Conservation (phyloP, 371 early-diverging fungal genomes). For the Basidiobolus meristosporus region DNA sequence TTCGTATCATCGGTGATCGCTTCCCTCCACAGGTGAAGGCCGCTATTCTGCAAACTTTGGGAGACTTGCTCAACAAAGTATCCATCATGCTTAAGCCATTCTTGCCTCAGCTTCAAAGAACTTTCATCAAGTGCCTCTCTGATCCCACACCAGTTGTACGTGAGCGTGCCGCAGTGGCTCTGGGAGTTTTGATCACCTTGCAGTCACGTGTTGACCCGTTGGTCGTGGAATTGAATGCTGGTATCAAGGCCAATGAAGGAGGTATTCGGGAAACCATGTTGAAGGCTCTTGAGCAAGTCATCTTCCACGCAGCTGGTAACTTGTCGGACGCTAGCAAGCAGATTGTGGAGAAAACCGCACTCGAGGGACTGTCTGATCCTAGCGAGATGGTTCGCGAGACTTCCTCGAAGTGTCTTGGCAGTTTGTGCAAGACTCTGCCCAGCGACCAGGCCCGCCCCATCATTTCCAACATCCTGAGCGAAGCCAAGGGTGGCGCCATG, state of each 20-base stretch:
- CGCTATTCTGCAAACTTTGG: slow-evolving; percentile 69
- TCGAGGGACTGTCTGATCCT: not conserved
- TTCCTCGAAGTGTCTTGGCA: slow-evolving; percentile 24
- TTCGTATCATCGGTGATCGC: slow-evolving; percentile 92
- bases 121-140: slow-evolving; percentile 79
- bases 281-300: slow-evolving; percentile 33
- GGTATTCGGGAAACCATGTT: slow-evolving; percentile 40
- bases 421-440: slow-evolving; percentile 20
- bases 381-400: slow-evolving; percentile 14
- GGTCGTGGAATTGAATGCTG: slow-evolving; percentile 57
- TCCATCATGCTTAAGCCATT: slow-evolving; percentile 82
- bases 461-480: slow-evolving; percentile 14
- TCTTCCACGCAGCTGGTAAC: slow-evolving; percentile 26
- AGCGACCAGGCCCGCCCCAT: slow-evolving; percentile 15
- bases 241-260: slow-evolving; percentile 35
- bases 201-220: slow-evolving; percentile 78
- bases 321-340: slow-evolving; percentile 31
- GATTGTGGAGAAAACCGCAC: no score
- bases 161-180: slow-evolving; percentile 57
- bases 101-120: slow-evolving; percentile 93
- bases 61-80: slow-evolving; percentile 59
- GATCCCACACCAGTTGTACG: slow-evolving; percentile 56
- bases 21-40: slow-evolving; percentile 79
- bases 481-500: slow-evolving; percentile 4
- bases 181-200: slow-evolving; percentile 55